Percentiles rank a stretch among this genome's conserved stretches.
phyloP scores from a whole-genome alignment of 2,329 filamentous ascomycete species.

The Hypoxylon sp. region DNA sequence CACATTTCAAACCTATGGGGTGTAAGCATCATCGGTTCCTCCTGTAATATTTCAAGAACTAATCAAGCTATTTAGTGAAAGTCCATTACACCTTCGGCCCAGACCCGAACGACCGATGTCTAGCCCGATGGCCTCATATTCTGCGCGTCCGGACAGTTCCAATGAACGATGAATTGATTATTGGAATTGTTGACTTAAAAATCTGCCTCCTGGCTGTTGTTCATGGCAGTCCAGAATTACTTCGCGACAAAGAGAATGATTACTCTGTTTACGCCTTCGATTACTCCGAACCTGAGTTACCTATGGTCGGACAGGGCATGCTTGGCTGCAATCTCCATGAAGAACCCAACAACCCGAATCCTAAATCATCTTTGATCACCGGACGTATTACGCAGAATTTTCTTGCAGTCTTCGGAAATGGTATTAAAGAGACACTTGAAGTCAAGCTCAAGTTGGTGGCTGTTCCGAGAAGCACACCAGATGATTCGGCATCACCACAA shows the following conservation, averaged over 20 bases:
- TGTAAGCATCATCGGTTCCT: conserved; percentile 65
- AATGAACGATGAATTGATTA: conserved; percentile 83
- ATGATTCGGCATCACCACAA: conserved; percentile 46
- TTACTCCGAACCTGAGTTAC: conserved; percentile 94
- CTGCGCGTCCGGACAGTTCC: conserved; percentile 85
- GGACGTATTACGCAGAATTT: conserved; percentile 91
- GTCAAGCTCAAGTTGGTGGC: conserved; percentile 90
- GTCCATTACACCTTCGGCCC: conserved; percentile 96
- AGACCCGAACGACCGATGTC: conserved; percentile 88
- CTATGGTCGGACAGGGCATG: conserved; percentile 95
- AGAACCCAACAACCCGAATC: conserved; percentile 45
- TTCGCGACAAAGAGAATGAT: conserved; percentile 79
- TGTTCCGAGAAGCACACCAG: conserved; percentile 70
- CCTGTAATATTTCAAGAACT: conserved; percentile 39
- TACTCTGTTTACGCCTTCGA: conserved; percentile 98
- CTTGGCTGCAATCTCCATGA: conserved; percentile 83
- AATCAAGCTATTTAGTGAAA: conserved; percentile 76
- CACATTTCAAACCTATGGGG: conserved; percentile 76
- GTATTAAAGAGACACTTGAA: conserved; percentile 89
- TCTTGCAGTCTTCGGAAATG: conserved; percentile 85
- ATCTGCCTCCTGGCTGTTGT: conserved; percentile 88
- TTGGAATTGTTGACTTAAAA: conserved; percentile 89
- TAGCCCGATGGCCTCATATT: conserved; percentile 86
- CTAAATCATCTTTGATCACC: conserved; percentile 81
- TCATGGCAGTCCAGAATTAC: conserved; percentile 86